A percentile compares a stretch with the other conserved stretches of the same genome.
These are phyloP conservation scores for Multifurca ochricompacta DNA, from an alignment of 768 basidiomycete genomes.

Conservation along the genomic window DNA sequence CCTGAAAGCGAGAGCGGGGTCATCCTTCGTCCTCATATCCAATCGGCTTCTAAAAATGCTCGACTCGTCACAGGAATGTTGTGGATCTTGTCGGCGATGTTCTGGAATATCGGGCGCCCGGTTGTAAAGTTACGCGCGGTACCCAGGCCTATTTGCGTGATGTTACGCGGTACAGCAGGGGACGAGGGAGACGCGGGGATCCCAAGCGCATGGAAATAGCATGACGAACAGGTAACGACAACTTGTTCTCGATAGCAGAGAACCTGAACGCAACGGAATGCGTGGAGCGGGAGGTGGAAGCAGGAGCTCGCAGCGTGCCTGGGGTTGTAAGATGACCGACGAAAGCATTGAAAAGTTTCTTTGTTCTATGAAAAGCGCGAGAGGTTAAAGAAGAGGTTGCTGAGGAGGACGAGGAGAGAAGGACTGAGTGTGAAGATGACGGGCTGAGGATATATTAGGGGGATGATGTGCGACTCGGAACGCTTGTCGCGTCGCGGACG, in stretches of 20 bases:
- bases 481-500: slow-evolving; percentile 23
- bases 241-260: slow-evolving; percentile 41
- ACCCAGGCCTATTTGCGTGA: slow-evolving; percentile 68
- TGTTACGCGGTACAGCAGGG: slow-evolving; percentile 40
- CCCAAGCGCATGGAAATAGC: slow-evolving; percentile 41
- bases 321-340: slow-evolving; percentile 53
- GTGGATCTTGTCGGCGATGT: slow-evolving; percentile 60
- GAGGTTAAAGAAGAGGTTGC: slow-evolving; percentile 30
- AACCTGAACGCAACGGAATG: slow-evolving; percentile 23
- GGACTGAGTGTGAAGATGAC: slow-evolving; percentile 41
- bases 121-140: slow-evolving; percentile 70
- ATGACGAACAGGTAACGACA: slow-evolving; percentile 49
- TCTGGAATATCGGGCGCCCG: slow-evolving; percentile 68
- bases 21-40: slow-evolving; percentile 49
- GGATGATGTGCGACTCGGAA: slow-evolving; percentile 20
- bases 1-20: slow-evolving; percentile 26
- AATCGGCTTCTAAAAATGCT: slow-evolving; percentile 70
- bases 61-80: slow-evolving; percentile 65
- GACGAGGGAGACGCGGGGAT: slow-evolving; percentile 51
- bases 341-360: slow-evolving; percentile 47
- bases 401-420: slow-evolving; percentile 29
- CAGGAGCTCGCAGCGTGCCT: slow-evolving; percentile 32
- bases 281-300: slow-evolving; percentile 27
- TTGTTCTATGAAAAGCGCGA: slow-evolving; percentile 45
- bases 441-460: slow-evolving; percentile 25